A percentile compares a stretch with the other conserved stretches of the same genome.
Evolutionary conservation across 257 asterid genomes (phyloP).

Genomic region (Nicotiana obtusifolia): DNA sequence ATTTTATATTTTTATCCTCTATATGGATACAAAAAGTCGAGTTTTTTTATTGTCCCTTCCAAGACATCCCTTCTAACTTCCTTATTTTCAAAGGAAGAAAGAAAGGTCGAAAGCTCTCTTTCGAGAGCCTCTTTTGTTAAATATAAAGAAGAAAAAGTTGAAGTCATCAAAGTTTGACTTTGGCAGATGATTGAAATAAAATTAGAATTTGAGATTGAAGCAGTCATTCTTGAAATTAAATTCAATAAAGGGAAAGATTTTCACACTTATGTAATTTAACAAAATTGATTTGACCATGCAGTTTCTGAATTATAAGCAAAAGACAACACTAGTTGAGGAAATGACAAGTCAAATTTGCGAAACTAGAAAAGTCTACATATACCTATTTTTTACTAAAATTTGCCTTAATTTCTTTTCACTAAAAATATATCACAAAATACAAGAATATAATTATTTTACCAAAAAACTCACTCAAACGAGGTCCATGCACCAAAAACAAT

Average conservation of each 20-base stretch:
- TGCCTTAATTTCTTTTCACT: neutral
- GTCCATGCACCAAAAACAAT: neutral
- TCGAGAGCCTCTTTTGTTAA: too few species aligned
- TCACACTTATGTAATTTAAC: neutral
- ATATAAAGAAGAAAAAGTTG: neutral
- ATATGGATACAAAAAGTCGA: neutral
- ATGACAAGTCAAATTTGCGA: neutral
- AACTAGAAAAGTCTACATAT: neutral
- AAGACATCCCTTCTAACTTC: too few species aligned
- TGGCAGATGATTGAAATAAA: neutral
- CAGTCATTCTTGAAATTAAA: neutral
- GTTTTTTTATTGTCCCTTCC: too few species aligned
- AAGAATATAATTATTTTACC: neutral
- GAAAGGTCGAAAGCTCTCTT: too few species aligned
- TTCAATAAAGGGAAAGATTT: neutral
- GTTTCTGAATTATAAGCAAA: neutral
- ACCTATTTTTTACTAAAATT: neutral
- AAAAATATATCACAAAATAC: neutral
- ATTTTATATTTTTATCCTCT: neutral
- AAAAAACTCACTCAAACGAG: neutral
- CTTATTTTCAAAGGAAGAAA: too few species aligned
- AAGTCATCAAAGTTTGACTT: conserved; percentile 7
- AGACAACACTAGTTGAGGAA: neutral
- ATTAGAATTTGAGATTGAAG: neutral
- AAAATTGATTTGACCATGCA: neutral